These are phyloP conservation scores for Fusarium humuli DNA, from an alignment of 2,329 filamentous ascomycete genomes.

Conservation along the genomic window DNA sequence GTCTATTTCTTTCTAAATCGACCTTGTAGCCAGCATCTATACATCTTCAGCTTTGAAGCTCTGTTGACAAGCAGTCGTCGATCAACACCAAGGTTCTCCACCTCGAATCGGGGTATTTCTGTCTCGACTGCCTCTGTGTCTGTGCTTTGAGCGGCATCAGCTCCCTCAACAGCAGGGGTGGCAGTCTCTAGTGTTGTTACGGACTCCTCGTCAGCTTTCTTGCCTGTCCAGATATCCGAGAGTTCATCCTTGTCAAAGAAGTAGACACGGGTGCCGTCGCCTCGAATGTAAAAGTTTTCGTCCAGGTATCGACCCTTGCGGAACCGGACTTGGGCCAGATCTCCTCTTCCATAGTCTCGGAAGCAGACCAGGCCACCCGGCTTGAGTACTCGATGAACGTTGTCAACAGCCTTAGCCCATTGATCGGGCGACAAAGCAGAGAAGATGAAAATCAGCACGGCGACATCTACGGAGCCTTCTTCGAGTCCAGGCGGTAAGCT, in stretches of 20 bases:
- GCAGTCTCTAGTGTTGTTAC: conserved; percentile 11
- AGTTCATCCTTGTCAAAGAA: conserved; percentile 94
- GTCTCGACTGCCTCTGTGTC: conserved; percentile 30
- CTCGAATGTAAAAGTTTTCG: conserved; percentile 97
- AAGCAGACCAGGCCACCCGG: conserved; percentile 94
- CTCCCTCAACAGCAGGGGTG: conserved; percentile 1
- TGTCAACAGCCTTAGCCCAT: conserved; percentile 84
- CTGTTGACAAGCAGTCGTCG: conserved; percentile 92
- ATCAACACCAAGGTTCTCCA: conserved; percentile 85
- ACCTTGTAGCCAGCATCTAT: conserved; percentile 94
- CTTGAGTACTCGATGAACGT: conserved; percentile 85
- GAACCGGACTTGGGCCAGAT: conserved; percentile 95
- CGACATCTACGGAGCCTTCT: conserved; percentile 87
- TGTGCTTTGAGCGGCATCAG: conserved; percentile 19
- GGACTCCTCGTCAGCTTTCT: conserved; percentile 40
- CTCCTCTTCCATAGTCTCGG: conserved; percentile 94
- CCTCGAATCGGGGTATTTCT: conserved; percentile 66
- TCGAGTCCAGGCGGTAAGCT: conserved; percentile 80
- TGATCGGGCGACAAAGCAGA: conserved; percentile 87
- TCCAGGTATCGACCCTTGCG: conserved; percentile 94
- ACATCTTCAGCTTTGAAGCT: conserved; percentile 94
- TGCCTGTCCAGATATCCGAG: conserved; percentile 78
- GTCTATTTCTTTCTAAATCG: conserved; percentile 77
- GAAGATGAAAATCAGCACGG: conserved; percentile 97
- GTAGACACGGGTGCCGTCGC: conserved; percentile 95